phyloP scores from a whole-genome alignment of 2,329 filamentous ascomycete genomes.

The Arachnomyces sp. region DNA sequence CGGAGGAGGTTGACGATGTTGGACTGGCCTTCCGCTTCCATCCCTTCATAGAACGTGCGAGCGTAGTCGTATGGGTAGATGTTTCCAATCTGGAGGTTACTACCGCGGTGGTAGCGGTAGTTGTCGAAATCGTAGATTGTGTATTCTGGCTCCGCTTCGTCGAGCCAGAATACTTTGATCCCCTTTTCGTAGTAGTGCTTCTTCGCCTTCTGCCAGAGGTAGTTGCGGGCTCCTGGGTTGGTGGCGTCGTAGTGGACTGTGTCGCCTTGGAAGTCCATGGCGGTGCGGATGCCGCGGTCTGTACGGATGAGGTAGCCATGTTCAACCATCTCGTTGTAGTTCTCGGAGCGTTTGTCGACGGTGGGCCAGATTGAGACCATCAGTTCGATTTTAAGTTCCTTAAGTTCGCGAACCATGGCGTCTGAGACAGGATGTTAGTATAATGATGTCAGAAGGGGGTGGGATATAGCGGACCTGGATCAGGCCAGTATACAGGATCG shows the following conservation, averaged over 20 bases:
- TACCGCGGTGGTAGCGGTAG: conserved; percentile 52
- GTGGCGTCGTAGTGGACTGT: conserved; percentile 57
- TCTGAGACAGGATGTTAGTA: conserved; percentile 25
- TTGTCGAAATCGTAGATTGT: conserved; percentile 58
- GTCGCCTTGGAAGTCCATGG: conserved; percentile 52
- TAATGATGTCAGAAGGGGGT: conserved; percentile 11
- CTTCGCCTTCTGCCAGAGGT: conserved; percentile 52
- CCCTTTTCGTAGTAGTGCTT: conserved; percentile 55
- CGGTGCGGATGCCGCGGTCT: conserved; percentile 51
- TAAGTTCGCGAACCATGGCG: conserved; percentile 55
- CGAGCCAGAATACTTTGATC: conserved; percentile 59
- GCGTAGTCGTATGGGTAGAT: conserved; percentile 53
- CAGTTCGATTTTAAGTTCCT: conserved; percentile 51
- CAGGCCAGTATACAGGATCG: conserved; percentile 56
- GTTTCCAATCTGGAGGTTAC: conserved; percentile 51
- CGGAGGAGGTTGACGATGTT: conserved; percentile 53
- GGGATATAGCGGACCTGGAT: conserved; percentile 38
- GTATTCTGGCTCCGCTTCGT: conserved; percentile 62
- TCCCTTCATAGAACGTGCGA: conserved; percentile 52
- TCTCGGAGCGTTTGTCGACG: conserved; percentile 51
- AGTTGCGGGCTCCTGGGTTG: conserved; percentile 50
- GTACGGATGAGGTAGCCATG: conserved; percentile 52
- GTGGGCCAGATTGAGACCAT: conserved; percentile 66
- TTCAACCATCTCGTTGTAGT: conserved; percentile 55
- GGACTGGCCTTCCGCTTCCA: conserved; percentile 43